phyloP scores from a whole-genome alignment of 1,284 basidiomycete species.

The Clitocybe nebularis region DNA sequence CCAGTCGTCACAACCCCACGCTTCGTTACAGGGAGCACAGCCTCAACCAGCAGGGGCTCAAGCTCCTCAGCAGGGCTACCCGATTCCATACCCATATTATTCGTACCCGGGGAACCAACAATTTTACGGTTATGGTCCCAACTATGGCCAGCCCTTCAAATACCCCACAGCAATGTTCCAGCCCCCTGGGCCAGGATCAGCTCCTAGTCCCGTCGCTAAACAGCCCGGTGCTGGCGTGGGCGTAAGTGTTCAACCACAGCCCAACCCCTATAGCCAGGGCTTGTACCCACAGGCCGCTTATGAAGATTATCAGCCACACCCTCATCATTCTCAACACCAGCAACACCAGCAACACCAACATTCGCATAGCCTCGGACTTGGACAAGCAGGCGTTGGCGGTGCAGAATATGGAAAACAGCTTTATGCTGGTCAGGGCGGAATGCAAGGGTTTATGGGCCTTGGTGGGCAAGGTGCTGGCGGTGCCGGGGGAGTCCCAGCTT shows the following conservation, averaged over 20 bases:
- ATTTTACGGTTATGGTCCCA: slow-evolving; percentile 71
- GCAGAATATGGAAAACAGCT: slow-evolving; percentile 64
- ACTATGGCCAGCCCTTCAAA: slow-evolving; percentile 67
- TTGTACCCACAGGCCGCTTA: slow-evolving; percentile 67
- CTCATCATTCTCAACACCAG: slow-evolving; percentile 46
- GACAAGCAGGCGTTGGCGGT: slow-evolving; percentile 46
- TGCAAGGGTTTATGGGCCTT: slow-evolving; percentile 69
- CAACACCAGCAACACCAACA: slow-evolving; percentile 47
- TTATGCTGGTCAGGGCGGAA: slow-evolving; percentile 54
- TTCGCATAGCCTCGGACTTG: slow-evolving; percentile 34
- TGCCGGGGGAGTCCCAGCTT: slow-evolving; percentile 38
- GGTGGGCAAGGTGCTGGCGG: slow-evolving; percentile 47
- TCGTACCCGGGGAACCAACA: slow-evolving; percentile 73
- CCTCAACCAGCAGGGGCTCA: slow-evolving; percentile 54
- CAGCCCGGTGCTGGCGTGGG: slow-evolving; percentile 44
- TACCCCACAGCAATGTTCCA: slow-evolving; percentile 71
- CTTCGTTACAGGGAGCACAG: slow-evolving; percentile 42
- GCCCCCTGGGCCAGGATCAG: slow-evolving; percentile 59
- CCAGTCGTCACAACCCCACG: slow-evolving; percentile 54
- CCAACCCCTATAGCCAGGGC: slow-evolving; percentile 53
- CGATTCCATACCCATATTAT: slow-evolving; percentile 60
- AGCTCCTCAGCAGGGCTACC: slow-evolving; percentile 58
- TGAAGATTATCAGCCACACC: slow-evolving; percentile 61
- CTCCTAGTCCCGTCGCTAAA: slow-evolving; percentile 58
- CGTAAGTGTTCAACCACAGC: slow-evolving; percentile 49